phyloP scores from a whole-genome alignment of 371 early-diverging fungal species.

The Lichtheimia corymbifera region DNA sequence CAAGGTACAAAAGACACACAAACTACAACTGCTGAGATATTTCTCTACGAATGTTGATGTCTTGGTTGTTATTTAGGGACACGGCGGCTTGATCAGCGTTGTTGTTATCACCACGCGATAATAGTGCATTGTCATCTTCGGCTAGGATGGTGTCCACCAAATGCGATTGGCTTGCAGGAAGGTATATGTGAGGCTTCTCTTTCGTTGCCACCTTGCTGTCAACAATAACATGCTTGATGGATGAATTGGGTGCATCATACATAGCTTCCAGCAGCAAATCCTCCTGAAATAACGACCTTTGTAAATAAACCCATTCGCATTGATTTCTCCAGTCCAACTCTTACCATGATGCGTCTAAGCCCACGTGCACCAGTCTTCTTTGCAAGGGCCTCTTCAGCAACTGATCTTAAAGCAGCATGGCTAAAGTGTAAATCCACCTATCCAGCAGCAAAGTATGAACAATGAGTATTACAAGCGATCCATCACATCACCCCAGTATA shows the following conservation, averaged over 20 bases:
- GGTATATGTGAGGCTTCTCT: slow-evolving; percentile 64
- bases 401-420: slow-evolving; percentile 60
- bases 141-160: slow-evolving; percentile 29
- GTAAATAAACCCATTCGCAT: not conserved
- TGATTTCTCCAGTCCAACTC: not conserved
- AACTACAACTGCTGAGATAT: slow-evolving; percentile 1
- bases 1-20: not conserved
- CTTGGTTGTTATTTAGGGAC: not conserved
- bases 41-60: slow-evolving; percentile 3
- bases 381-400: slow-evolving; percentile 79
- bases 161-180: slow-evolving; percentile 56
- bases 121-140: slow-evolving; percentile 27
- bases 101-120: not conserved
- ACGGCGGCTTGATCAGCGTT: not conserved
- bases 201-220: slow-evolving; percentile 63
- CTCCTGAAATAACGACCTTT: slow-evolving; percentile 43
- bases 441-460: not conserved
- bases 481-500: not conserved
- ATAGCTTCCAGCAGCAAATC: slow-evolving; percentile 74
- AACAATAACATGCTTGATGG: slow-evolving; percentile 69
- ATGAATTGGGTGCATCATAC: slow-evolving; percentile 81
- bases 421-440: slow-evolving; percentile 70
- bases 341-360: slow-evolving; percentile 80
- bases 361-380: slow-evolving; percentile 94
- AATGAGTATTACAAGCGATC: not conserved